phyloP scores from a whole-genome alignment of 345 rosid genomes.

The Erysimum cheiranthoides region DNA sequence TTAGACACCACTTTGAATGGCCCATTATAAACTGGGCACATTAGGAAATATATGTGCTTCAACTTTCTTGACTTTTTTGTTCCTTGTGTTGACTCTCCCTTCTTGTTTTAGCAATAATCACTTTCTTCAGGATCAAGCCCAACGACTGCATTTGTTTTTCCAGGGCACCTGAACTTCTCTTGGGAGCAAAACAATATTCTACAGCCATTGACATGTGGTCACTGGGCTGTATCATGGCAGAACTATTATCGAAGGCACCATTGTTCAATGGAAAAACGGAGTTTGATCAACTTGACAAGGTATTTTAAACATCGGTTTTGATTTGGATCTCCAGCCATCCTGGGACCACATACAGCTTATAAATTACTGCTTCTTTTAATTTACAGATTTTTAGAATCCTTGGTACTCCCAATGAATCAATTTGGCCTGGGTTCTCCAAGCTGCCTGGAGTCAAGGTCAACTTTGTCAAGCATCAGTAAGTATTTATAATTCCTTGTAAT shows the following conservation, averaged over 20 bases:
- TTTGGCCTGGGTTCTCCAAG: conserved; percentile 97
- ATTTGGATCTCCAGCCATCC: conserved; percentile 21
- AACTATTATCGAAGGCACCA: conserved; percentile 82
- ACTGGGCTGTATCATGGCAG: conserved; percentile 98
- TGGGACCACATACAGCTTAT: conserved; percentile 11
- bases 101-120: conserved; percentile 39
- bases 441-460: conserved; percentile 97
- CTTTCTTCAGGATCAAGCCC: conserved; percentile 31
- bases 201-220: conserved; percentile 99
- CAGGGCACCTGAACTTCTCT: conserved; percentile 99
- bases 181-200: conserved; percentile 94
- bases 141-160: conserved; percentile 45
- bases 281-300: conserved; percentile 99
- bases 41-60: conserved; percentile 17
- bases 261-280: conserved; percentile 95
- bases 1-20: conserved; percentile 12
- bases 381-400: conserved; percentile 86
- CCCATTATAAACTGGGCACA: background rate
- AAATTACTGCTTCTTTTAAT: conserved; percentile 3
- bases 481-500: conserved; percentile 31
- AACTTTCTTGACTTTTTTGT: conserved; percentile 26
- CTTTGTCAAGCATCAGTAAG: conserved; percentile 98
- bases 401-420: conserved; percentile 94
- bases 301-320: conserved; percentile 31
- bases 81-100: conserved; percentile 30